Evolutionary conservation across 495 filamentous ascomycete species (phyloP).

Genomic region (Penicillium canescens): DNA sequence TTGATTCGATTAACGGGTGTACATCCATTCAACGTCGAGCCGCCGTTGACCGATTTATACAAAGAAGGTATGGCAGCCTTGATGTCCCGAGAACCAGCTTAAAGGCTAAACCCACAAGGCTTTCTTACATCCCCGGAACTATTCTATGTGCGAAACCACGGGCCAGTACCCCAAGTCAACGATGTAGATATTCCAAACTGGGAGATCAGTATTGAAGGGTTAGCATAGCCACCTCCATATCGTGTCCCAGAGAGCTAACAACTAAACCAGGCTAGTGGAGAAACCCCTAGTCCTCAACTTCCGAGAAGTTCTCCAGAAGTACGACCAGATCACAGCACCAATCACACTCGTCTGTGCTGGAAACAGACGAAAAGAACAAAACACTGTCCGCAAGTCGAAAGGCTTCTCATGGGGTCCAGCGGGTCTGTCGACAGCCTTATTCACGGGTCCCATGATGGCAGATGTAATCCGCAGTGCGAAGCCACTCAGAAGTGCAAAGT

Average conservation of each 20-base stretch:
- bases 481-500: slow-evolving; percentile 71
- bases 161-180: slow-evolving; percentile 74
- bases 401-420: slow-evolving; percentile 96
- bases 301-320: slow-evolving; percentile 71
- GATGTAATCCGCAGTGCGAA: slow-evolving; percentile 71
- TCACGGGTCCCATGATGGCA: slow-evolving; percentile 78
- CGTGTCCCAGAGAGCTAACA: slow-evolving; percentile 8
- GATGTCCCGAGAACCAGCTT: not conserved
- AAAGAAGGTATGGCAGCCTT: slow-evolving; percentile 58
- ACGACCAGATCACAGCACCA: slow-evolving; percentile 82
- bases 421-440: slow-evolving; percentile 85
- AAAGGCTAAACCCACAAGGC: slow-evolving; percentile 33
- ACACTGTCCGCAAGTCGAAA: slow-evolving; percentile 86
- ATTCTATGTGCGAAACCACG: slow-evolving; percentile 97
- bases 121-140: slow-evolving; percentile 91
- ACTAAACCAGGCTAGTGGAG: slow-evolving; percentile 60
- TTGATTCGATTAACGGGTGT: slow-evolving; percentile 87
- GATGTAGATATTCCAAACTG: slow-evolving; percentile 76
- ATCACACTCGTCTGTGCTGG: slow-evolving; percentile 93
- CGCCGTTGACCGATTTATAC: slow-evolving; percentile 77
- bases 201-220: slow-evolving; percentile 86
- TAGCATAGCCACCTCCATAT: slow-evolving; percentile 6
- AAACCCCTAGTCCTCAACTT: slow-evolving; percentile 74
- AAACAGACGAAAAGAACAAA: slow-evolving; percentile 93
- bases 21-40: slow-evolving; percentile 94